A percentile compares a stretch with the other conserved stretches of the same genome.
These are phyloP conservation scores for Calophaca sinica DNA, from an alignment of 306 rosid species.

Conservation along the genomic window DNA sequence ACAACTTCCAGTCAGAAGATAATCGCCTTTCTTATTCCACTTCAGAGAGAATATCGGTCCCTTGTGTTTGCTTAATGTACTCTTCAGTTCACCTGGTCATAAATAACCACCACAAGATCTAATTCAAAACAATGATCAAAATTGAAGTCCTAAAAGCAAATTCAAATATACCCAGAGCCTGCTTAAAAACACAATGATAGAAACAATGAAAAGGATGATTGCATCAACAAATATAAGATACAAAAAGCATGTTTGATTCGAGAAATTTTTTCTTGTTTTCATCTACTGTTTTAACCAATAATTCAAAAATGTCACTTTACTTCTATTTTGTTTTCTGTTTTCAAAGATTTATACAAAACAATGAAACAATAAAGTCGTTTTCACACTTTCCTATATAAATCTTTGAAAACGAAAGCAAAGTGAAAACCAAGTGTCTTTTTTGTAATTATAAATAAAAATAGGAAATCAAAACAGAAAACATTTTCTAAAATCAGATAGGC, in stretches of 20 bases:
- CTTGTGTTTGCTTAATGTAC: constrained; percentile 83
- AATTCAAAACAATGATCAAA: constrained; percentile 12
- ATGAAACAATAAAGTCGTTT: constrained; percentile 13
- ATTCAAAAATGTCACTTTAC: background rate
- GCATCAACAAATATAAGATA: constrained; percentile 32
- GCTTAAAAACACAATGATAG: background rate
- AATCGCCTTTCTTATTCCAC: constrained; percentile 97
- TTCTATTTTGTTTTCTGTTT: background rate
- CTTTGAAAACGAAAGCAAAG: background rate
- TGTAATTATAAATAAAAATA: background rate
- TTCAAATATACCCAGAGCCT: constrained; percentile 21
- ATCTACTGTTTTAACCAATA: background rate
- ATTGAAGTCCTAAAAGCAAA: constrained; percentile 23
- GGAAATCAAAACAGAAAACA: background rate
- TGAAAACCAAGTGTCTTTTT: background rate
- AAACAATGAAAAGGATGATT: constrained; percentile 28
- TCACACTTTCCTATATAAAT: background rate
- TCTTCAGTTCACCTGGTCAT: constrained; percentile 79
- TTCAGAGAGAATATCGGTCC: constrained; percentile 93
- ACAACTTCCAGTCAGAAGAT: constrained; percentile 94
- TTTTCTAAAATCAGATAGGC: background rate
- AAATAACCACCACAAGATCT: constrained; percentile 42
- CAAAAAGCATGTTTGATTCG: background rate
- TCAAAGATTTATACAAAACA: background rate
- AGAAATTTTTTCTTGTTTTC: constrained; percentile 2